A percentile compares a stretch with the other conserved stretches of the same genome.
phyloP scores from a whole-genome alignment of 2,329 filamentous ascomycete genomes.

The Alternaria postmessia region DNA sequence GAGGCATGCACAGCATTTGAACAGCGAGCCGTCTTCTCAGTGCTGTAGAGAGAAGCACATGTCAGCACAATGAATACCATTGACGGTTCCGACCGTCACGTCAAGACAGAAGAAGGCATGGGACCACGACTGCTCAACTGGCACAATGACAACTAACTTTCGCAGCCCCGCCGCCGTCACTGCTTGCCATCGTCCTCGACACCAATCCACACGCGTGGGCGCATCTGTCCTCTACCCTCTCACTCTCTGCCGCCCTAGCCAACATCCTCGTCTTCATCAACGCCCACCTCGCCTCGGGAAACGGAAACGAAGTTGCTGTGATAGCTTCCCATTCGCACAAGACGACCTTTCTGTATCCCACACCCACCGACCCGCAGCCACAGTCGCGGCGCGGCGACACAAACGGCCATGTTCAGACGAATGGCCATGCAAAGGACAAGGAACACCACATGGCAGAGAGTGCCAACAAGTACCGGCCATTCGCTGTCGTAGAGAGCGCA shows the following conservation, averaged over 20 bases:
- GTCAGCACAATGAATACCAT: conserved; percentile 66
- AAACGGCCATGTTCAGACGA: conserved; percentile 40
- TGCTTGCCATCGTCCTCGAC: conserved; percentile 90
- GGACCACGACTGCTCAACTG: neutral
- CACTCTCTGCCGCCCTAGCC: conserved; percentile 84
- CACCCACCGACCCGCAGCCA: conserved; percentile 44
- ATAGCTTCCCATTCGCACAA: conserved; percentile 88
- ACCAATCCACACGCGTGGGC: conserved; percentile 97
- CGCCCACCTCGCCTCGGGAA: conserved; percentile 92
- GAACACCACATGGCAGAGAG: conserved; percentile 48
- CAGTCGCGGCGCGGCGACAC: conserved; percentile 22
- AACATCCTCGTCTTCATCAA: conserved; percentile 96
- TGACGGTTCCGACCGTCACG: conserved; percentile 63
- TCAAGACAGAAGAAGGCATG: conserved; percentile 48
- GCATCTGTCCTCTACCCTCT: conserved; percentile 74
- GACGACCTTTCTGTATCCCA: conserved; percentile 89
- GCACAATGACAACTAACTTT: conserved; percentile 10
- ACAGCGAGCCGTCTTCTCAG: neutral
- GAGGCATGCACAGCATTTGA: conserved; percentile 2
- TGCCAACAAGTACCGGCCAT: conserved; percentile 93
- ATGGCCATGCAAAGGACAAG: conserved; percentile 30
- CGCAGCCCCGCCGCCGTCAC: conserved; percentile 72
- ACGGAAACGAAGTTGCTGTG: conserved; percentile 90
- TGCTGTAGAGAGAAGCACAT: neutral
- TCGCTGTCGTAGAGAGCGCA: conserved; percentile 83